Evolutionary conservation across 2,329 filamentous ascomycete genomes (phyloP).

Genomic region (Anisogramma anomala): DNA sequence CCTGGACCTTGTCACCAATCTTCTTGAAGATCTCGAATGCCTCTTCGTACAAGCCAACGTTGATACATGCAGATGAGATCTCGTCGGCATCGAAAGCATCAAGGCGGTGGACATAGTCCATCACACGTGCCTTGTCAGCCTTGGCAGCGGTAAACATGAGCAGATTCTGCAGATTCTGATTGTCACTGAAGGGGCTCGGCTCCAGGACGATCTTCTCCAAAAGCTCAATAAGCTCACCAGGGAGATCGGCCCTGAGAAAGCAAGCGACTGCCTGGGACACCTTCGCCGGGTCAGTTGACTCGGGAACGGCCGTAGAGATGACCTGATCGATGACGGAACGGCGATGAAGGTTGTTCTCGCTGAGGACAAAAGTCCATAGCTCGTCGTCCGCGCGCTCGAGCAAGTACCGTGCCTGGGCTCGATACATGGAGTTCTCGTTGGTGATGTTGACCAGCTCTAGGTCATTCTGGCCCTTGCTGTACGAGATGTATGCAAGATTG

Average conservation of each 20-base stretch:
- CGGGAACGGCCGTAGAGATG: conserved; percentile 85
- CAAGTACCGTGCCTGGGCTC: conserved; percentile 90
- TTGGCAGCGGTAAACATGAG: conserved; percentile 94
- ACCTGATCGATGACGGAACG: conserved; percentile 93
- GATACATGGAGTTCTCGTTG: conserved; percentile 99
- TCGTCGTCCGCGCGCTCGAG: conserved; percentile 81
- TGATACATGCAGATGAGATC: conserved; percentile 85
- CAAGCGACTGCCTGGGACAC: conserved; percentile 89
- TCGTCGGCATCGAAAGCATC: conserved; percentile 84
- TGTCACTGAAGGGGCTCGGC: conserved; percentile 97
- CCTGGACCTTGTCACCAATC: conserved; percentile 75
- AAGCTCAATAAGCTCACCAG: conserved; percentile 88
- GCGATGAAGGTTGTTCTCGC: conserved; percentile 89
- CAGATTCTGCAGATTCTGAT: conserved; percentile 89
- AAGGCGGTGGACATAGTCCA: conserved; percentile 91
- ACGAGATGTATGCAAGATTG: conserved; percentile 88
- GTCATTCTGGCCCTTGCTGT: conserved; percentile 94
- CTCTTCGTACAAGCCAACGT: conserved; percentile 90
- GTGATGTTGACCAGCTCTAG: conserved; percentile 94
- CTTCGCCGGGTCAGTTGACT: conserved; percentile 85
- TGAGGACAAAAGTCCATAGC: conserved; percentile 90
- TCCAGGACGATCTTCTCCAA: conserved; percentile 99
- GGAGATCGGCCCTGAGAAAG: conserved; percentile 83
- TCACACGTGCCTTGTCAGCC: conserved; percentile 86
- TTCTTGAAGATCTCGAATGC: conserved; percentile 99